Percentiles rank a stretch among this genome's conserved stretches.
Conservation (phyloP, 2,329 filamentous ascomycete genomes). For the Diplodia intermedia region DNA sequence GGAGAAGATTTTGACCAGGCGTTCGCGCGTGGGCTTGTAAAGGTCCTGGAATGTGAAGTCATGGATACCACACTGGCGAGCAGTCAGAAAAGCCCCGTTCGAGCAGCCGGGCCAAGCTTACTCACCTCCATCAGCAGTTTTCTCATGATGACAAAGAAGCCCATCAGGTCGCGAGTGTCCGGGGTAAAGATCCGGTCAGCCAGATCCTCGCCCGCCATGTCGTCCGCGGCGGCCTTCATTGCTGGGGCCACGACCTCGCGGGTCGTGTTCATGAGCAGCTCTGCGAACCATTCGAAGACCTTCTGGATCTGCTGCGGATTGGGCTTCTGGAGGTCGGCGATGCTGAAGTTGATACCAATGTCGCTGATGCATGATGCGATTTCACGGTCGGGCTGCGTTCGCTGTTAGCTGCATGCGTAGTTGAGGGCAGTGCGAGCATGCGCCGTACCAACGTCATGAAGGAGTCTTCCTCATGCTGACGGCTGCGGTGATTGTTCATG, state of each 20-base stretch:
- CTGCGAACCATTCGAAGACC: slow-evolving; percentile 97
- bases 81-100: not conserved
- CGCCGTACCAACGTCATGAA: slow-evolving; percentile 58
- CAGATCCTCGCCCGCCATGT: slow-evolving; percentile 77
- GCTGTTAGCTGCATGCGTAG: slow-evolving; percentile 29
- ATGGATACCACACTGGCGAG: slow-evolving; percentile 78
- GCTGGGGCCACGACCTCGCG: slow-evolving; percentile 92
- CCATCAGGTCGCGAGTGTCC: slow-evolving; percentile 94
- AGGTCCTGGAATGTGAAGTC: slow-evolving; percentile 95
- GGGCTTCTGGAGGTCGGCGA: slow-evolving; percentile 89
- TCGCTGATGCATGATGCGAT: slow-evolving; percentile 98
- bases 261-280: slow-evolving; percentile 90
- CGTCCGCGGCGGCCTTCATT: slow-evolving; percentile 89
- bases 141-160: slow-evolving; percentile 86
- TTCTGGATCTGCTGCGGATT: slow-evolving; percentile 95
- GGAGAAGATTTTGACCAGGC: slow-evolving; percentile 92
- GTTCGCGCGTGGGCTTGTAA: slow-evolving; percentile 86
- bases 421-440: not conserved
- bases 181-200: slow-evolving; percentile 77
- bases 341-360: slow-evolving; percentile 87
- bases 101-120: not conserved
- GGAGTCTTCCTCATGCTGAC: slow-evolving; percentile 55
- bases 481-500: slow-evolving; percentile 49
- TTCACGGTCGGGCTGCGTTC: slow-evolving; percentile 69
- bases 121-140: slow-evolving; percentile 73